A percentile compares a stretch with the other conserved stretches of the same genome.
Conservation (phyloP, 2,329 filamentous ascomycete genomes). For the Calonectria pseudoreteaudii region DNA sequence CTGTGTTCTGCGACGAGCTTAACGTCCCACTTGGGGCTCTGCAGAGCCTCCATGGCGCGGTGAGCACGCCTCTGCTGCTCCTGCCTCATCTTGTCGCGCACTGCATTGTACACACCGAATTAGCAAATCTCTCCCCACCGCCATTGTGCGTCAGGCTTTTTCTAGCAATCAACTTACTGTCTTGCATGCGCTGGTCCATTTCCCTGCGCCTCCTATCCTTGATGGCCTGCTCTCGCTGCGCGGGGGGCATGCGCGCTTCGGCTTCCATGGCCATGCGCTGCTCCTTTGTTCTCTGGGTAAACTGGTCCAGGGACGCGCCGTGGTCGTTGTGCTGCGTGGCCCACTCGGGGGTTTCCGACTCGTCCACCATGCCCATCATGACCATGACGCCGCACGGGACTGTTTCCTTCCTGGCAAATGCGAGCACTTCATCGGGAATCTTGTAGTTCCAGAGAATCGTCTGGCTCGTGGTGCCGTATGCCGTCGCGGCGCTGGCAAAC, state of each 20-base stretch:
- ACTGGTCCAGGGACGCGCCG: constrained; percentile 45
- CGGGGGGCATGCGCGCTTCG: constrained; percentile 58
- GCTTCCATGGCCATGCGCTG: constrained; percentile 54
- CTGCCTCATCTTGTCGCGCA: constrained; percentile 54
- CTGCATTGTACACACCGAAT: constrained; percentile 41
- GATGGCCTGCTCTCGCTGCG: constrained; percentile 54
- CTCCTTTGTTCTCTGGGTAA: constrained; percentile 53
- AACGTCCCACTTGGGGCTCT: constrained; percentile 65
- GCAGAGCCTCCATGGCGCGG: constrained; percentile 62
- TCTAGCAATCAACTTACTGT: constrained; percentile 52
- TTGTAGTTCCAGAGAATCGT: constrained; percentile 72
- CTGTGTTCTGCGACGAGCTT: constrained; percentile 58
- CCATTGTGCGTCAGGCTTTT: neutral
- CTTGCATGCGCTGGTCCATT: constrained; percentile 57
- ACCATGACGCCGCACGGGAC: constrained; percentile 71
- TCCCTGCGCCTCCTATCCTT: constrained; percentile 56
- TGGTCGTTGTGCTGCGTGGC: constrained; percentile 55
- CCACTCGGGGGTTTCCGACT: constrained; percentile 67
- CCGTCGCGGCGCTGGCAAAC: constrained; percentile 69
- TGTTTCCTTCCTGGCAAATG: constrained; percentile 63
- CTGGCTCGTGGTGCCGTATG: constrained; percentile 64
- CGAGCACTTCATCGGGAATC: constrained; percentile 64
- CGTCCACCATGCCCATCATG: constrained; percentile 62
- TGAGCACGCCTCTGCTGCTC: constrained; percentile 58
- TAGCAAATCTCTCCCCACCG: constrained; percentile 21